Evolutionary conservation across 306 rosid genomes (phyloP), one percentile per base, ranked within the genome.

Genomic region (Prunus campanulata): DNA sequence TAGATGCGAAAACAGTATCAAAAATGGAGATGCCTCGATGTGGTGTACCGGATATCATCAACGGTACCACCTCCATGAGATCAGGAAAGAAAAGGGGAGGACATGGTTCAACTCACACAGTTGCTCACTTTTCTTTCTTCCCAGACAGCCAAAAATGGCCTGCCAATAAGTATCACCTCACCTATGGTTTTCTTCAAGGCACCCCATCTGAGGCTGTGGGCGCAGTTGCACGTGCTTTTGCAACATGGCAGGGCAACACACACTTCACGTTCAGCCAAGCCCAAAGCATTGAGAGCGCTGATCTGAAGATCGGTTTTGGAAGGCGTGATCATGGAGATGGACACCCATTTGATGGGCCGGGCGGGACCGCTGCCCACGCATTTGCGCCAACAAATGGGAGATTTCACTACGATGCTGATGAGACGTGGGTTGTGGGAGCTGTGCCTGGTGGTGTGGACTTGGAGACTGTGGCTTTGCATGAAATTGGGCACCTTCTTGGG

Each of bases 11-110:
- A 62, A 87, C 91, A 2, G 3, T 85, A 8, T 20, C 81, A 0
- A 74, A 8, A 25, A 85, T 85, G 86, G 52, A 47, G 1, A 82
- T 18, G 44, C 87, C 91, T 32, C 75, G 89, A 25, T 88, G 91
- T 35, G 91, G 89, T 3, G 74, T 83, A 1, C 50, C 88, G 0
- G 88, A 87, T 66, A 56, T 85, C 4, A 19, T 63, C 6, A 74
- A 63, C 5, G 78, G 78, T 20, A 72, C 67, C 30, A 75, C 85
- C 2, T 55, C 78, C 25, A 84, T 84, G 87, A 25, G 60, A 11
- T 74, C 78, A 5, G 78, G 59, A 15, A 64, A 52, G 12, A 54
- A 24, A 54, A 76, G 50, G n/a, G 42, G 61, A 50, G 24, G 59
- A 54, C 59, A 54, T 19, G 59, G 22, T 51, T 22, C 46, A 18